Evolutionary conservation across 2,329 filamentous ascomycete genomes (phyloP), one percentile per base, ranked within the genome.

Genomic region (Trichoderma sp.): DNA sequence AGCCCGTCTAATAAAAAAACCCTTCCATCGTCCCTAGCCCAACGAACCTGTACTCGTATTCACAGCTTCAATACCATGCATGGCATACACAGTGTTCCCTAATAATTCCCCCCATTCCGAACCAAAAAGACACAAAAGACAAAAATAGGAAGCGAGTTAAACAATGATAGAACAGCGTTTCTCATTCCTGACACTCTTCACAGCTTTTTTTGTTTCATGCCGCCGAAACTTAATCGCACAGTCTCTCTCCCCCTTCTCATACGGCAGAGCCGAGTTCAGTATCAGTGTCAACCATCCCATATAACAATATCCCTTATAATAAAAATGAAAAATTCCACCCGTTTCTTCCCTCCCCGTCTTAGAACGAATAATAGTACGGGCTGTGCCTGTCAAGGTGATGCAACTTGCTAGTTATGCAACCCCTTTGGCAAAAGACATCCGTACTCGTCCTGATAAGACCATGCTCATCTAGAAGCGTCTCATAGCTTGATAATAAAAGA

Each of bases 1-100:
- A 43, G 39, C 18, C 64, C 51, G 51, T 67, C 64, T 67, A 67
- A 67, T 39, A 58, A 58, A 47, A 47, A 18, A 43, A n/a, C 64
- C 64, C 53, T 58, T 58, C 30, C 53, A 24, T 58, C 64, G 34
- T 65, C 24, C 18, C 64, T 30, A 15, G 1, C 32, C 61, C 61
- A 30, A 11, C 63, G 30, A 66, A 57, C n/a, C 64, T 34, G 47
- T 66, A 56, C 15, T 9, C 15, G 36, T 39, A n/a, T 58, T 30
- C 51, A 58, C 64, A 67, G 64, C 14, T 39, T 57, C 47, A 47
- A 47, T 56, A 53, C 63, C 30, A 67, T 28, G 8, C 30, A 67
- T 28, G 8, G 43, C 36, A 43, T 18, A 18, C 36, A 43, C 36
- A 21, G 36, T 39, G 63, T 30, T 3, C 39, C 43, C n/a, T 11